These are phyloP conservation scores for Termitomyces sp. DNA, from an alignment of 768 basidiomycete genomes.

Conservation along the genomic window DNA sequence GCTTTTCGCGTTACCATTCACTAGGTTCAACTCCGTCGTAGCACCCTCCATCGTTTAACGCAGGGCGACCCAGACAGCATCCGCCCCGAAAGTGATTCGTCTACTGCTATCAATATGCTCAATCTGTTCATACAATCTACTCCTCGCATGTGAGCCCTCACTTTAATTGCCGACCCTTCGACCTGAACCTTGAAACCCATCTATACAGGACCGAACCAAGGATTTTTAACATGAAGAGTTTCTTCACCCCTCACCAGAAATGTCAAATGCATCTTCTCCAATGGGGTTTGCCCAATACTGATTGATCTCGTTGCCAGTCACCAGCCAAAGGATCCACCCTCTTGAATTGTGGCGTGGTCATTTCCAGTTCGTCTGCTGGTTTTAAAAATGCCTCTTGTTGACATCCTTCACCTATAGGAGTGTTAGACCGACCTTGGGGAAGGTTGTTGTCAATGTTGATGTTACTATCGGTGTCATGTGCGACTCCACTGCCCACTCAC, in stretches of 20 bases:
- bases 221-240: slow-evolving; percentile 20
- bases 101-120: slow-evolving; percentile 25
- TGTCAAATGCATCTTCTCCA: slow-evolving; percentile 5
- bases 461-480: slow-evolving; percentile 37
- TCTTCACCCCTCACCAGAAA: slow-evolving; percentile 18
- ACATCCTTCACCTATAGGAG: slow-evolving; percentile 24
- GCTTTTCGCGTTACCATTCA: neutral
- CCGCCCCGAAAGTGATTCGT: slow-evolving; percentile 15
- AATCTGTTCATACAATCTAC: slow-evolving; percentile 29
- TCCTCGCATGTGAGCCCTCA: slow-evolving; percentile 21
- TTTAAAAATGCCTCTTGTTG: neutral
- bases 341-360: slow-evolving; percentile 37
- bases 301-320: slow-evolving; percentile 3
- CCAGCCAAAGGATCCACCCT: slow-evolving; percentile 17
- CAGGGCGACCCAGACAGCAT: slow-evolving; percentile 10
- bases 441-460: slow-evolving; percentile 38
- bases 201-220: slow-evolving; percentile 15
- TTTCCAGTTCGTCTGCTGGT: slow-evolving; percentile 31
- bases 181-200: neutral
- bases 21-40: neutral
- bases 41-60: slow-evolving; percentile 11
- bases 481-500: slow-evolving; percentile 1
- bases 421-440: slow-evolving; percentile 32
- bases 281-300: neutral
- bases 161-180: neutral